Percentiles rank a stretch among this genome's conserved stretches.
These are phyloP conservation scores for Botryotinia convoluta DNA, from an alignment of 2,329 filamentous ascomycete species.

Conservation along the genomic window DNA sequence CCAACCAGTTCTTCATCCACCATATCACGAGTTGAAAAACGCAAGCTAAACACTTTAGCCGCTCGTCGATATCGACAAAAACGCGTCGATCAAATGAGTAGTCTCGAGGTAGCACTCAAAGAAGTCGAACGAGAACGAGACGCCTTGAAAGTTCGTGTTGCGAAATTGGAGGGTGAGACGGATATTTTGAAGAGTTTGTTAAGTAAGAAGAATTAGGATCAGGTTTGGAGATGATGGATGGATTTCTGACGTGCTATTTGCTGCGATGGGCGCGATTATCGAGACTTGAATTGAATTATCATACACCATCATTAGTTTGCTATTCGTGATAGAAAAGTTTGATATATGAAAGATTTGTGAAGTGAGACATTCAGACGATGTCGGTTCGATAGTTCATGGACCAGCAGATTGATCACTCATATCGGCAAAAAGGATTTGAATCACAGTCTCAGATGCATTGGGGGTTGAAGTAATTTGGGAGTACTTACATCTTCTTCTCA, in stretches of 20 bases:
- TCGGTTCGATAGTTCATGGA: conserved; percentile 22
- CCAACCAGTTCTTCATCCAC: conserved; percentile 16
- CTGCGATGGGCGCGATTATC: neutral
- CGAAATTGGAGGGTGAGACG: conserved; percentile 63
- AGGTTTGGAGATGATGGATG: neutral
- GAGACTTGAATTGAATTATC: conserved; percentile 8
- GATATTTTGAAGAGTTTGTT: conserved; percentile 55
- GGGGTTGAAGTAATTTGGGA: neutral
- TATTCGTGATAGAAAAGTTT: neutral
- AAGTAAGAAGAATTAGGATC: conserved; percentile 17
- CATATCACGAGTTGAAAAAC: conserved; percentile 45
- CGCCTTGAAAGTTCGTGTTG: conserved; percentile 59
- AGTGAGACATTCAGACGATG: conserved; percentile 24
- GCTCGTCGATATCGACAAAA: conserved; percentile 70
- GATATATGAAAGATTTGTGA: neutral
- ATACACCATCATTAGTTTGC: conserved; percentile 4
- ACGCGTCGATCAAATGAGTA: conserved; percentile 62
- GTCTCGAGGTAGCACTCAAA: conserved; percentile 59
- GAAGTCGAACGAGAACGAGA: conserved; percentile 61
- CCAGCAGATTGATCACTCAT: conserved; percentile 16
- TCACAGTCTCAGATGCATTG: neutral
- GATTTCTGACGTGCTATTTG: neutral
- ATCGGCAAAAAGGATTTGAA: conserved; percentile 31
- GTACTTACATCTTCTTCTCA: neutral
- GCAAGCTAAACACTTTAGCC: conserved; percentile 68